These are phyloP conservation scores for Aspergillus incahuasiensis DNA, from an alignment of 495 filamentous ascomycete species.

Conservation along the genomic window DNA sequence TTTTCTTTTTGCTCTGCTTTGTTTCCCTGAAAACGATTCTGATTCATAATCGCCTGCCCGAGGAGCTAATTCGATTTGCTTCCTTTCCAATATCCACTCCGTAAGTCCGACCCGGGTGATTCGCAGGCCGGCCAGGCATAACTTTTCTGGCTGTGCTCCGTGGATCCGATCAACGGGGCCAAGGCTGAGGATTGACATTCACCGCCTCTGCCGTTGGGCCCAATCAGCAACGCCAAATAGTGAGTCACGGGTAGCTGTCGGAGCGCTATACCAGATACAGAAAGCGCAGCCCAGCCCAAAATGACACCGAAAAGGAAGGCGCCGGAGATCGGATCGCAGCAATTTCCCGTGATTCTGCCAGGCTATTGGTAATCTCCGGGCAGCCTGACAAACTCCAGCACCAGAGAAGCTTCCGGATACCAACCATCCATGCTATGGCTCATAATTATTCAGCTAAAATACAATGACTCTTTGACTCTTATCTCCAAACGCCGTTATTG, in stretches of 20 bases:
- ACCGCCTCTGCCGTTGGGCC: not conserved
- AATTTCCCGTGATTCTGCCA: not conserved
- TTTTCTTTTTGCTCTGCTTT: conserved; percentile 8
- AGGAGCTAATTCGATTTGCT: conserved; percentile 9
- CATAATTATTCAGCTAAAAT: conserved; percentile 2
- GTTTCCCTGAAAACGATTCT: not conserved
- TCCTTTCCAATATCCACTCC: conserved; percentile 7
- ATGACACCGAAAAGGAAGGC: not conserved
- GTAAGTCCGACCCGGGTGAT: conserved; percentile 18
- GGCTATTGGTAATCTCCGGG: conserved; percentile 1
- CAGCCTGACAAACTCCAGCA: not conserved
- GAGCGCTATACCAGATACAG: not conserved
- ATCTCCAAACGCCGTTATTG: not conserved
- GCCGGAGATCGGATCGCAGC: not conserved
- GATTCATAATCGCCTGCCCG: conserved; percentile 11
- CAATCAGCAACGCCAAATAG: not conserved
- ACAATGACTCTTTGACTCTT: not conserved
- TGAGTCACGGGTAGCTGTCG: conserved; percentile 1
- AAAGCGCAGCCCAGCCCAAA: not conserved
- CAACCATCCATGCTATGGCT: not conserved
- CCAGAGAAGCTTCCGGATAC: not conserved
- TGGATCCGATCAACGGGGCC: conserved; percentile 10
- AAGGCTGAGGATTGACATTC: conserved; percentile 1
- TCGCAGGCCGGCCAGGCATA: conserved; percentile 6
- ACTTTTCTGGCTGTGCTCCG: conserved; percentile 5